phyloP scores from a whole-genome alignment of 495 filamentous ascomycete genomes.

The Patellaria atrata region DNA sequence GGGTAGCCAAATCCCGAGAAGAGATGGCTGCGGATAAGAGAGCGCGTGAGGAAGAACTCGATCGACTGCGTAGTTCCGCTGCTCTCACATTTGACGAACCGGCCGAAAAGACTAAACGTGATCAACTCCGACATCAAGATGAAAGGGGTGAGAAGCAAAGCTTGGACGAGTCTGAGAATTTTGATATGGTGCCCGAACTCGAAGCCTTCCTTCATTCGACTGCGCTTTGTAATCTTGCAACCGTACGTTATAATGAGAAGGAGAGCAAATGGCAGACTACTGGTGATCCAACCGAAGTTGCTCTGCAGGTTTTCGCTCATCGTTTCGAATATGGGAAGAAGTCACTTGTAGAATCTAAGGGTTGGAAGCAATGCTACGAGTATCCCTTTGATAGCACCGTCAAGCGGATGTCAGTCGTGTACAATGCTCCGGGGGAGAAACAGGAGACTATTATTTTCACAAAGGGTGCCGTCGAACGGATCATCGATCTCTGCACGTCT shows the following conservation, averaged over 20 bases:
- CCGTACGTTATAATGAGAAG: conserved; percentile 43
- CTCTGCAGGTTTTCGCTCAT: conserved; percentile 62
- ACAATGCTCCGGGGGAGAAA: conserved; percentile 30
- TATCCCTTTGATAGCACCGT: conserved; percentile 71
- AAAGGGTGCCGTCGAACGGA: conserved; percentile 70
- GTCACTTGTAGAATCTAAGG: conserved; percentile 34
- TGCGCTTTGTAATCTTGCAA: conserved; percentile 68
- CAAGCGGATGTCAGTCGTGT: conserved; percentile 76
- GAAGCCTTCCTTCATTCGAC: conserved; percentile 51
- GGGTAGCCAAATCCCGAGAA: conserved; percentile 18
- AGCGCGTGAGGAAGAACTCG: conserved; percentile 24
- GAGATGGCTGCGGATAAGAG: conserved; percentile 18
- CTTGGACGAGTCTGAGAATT: conserved; percentile 11
- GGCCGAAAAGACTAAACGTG: conserved; percentile 24
- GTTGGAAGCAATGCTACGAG: conserved; percentile 54
- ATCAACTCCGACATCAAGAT: conserved; percentile 4
- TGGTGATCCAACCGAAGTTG: conserved; percentile 75
- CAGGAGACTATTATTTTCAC: conserved; percentile 45
- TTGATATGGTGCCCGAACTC: conserved; percentile 26
- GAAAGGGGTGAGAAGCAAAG: conserved; percentile 22
- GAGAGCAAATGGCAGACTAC: conserved; percentile 51
- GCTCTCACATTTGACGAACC: conserved; percentile 42
- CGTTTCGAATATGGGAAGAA: conserved; percentile 51
- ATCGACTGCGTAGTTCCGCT: conserved; percentile 36
- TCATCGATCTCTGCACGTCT: conserved; percentile 55